These are phyloP conservation scores for Colletotrichum sp. DNA, from an alignment of 2,329 filamentous ascomycete genomes.

Conservation along the genomic window DNA sequence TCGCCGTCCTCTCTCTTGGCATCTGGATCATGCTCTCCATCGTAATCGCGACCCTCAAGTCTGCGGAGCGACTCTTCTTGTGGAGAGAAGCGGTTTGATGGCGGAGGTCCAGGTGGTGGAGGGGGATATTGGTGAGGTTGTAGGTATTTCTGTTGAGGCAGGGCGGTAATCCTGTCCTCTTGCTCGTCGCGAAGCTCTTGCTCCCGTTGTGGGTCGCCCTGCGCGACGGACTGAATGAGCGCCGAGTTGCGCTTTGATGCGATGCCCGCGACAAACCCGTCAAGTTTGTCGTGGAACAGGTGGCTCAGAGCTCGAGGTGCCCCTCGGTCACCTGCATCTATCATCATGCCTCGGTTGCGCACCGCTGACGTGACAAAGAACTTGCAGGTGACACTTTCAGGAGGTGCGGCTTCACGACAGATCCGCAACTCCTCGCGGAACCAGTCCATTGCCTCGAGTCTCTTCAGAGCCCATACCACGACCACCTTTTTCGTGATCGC, in stretches of 20 bases:
- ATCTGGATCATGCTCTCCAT: conserved; percentile 43
- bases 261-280: conserved; percentile 86
- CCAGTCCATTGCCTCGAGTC: conserved; percentile 95
- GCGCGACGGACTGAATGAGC: conserved; percentile 80
- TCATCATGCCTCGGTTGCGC: conserved; percentile 41
- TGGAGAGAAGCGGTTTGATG: conserved; percentile 33
- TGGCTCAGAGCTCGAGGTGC: conserved; percentile 72
- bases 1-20: conserved; percentile 37
- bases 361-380: conserved; percentile 90
- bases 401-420: conserved; percentile 86
- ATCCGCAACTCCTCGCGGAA: conserved; percentile 94
- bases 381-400: conserved; percentile 88
- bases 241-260: conserved; percentile 87
- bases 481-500: conserved; percentile 90
- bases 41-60: conserved; percentile 54
- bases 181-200: conserved; percentile 81
- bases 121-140: conserved; percentile 52
- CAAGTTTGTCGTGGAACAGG: conserved; percentile 83
- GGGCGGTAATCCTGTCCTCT: conserved; percentile 82
- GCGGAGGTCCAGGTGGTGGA: conserved; percentile 33
- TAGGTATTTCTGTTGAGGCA: conserved; percentile 73
- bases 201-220: conserved; percentile 79
- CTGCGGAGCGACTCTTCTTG: conserved; percentile 54
- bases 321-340: conserved; percentile 40
- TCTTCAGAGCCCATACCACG: conserved; percentile 92